Evolutionary conservation across 176 grass and related monocot genomes (phyloP).

Genomic region (Triticum timopheevii): DNA sequence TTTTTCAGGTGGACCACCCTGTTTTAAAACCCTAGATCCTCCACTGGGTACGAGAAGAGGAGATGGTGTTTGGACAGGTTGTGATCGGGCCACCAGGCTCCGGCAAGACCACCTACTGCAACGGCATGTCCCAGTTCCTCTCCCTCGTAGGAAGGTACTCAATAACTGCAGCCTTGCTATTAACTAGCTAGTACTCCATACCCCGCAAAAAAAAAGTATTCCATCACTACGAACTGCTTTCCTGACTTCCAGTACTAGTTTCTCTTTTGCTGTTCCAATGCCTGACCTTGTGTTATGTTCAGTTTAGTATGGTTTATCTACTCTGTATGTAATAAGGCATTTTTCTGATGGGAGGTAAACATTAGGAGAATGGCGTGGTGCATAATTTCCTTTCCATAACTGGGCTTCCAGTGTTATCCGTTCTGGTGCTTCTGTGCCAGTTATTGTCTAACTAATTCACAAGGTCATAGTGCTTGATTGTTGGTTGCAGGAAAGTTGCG

Average conservation of each 20-base stretch:
- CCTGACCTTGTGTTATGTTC: neutral
- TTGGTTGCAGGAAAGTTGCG: conserved; percentile 72
- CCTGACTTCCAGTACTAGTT: neutral
- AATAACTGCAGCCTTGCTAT: no score
- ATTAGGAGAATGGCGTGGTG: neutral
- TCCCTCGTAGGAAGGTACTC: conserved; percentile 61
- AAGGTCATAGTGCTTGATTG: neutral
- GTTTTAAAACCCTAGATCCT: no score
- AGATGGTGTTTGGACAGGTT: conserved; percentile 90
- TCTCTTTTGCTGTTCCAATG: neutral
- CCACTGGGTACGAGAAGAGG: neutral
- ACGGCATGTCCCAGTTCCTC: conserved; percentile 97
- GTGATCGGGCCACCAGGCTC: conserved; percentile 95
- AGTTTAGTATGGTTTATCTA: no score
- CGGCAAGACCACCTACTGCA: conserved; percentile 98
- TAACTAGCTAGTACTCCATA: neutral
- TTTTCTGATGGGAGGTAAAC: neutral
- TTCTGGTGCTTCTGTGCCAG: neutral
- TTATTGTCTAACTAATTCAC: neutral
- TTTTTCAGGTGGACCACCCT: no score
- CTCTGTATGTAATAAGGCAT: neutral
- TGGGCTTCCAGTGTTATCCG: neutral
- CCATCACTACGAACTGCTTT: neutral
- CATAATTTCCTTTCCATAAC: neutral
- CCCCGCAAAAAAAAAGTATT: neutral